Evolutionary conservation across 2,329 filamentous ascomycete species (phyloP), one percentile per base, ranked within the genome.

Genomic region (Leptoxyphium fumago): DNA sequence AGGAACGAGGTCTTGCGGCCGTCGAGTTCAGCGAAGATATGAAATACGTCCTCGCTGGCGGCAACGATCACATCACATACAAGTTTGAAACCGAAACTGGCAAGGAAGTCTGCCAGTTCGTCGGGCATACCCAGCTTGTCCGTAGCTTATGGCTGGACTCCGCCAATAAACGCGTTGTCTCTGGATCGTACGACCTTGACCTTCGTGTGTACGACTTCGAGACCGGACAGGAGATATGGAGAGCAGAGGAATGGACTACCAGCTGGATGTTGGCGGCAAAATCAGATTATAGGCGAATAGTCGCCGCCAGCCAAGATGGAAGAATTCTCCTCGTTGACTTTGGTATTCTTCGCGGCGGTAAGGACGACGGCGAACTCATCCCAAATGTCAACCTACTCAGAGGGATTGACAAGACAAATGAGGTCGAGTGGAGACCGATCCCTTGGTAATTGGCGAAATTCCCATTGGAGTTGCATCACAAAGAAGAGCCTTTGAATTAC

Each of bases 241-340:
- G 87, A 54, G 89, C 95, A 56, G 84, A 87, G n/a, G 80, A 84
- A 52, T 96, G 88, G 87, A 94, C 94, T 46, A 82, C 82, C 10
- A 94, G 86, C 64, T 98, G 91, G 91, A 93, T 98, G 57, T 68
- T 98, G 46, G 88, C 85, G 50, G 91, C 91, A 42, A 95, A 95
- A 72, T 88, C 84, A 50, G 89, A 98, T 60, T 96, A 96, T 63
- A 75, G 89, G 46, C 78, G 91, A 48, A 91, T 98, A 50, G 84
- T 98, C 49, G 91, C 86, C 55, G 94, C 89, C 1, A 91, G 88
- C 41, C 91, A 98, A 64, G 88, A 95, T 57, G 84, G 88, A 29
- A 82, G 93, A 59, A 87, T 93, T 42, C 67, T 96, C 46, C 82
- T 98, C 47, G 81, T 96, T 72, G 91, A 98, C 66, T 98, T 96